These are phyloP conservation scores for Stephania yunnanensis DNA, from an alignment of 164 flowering plant genomes.

Conservation along the genomic window DNA sequence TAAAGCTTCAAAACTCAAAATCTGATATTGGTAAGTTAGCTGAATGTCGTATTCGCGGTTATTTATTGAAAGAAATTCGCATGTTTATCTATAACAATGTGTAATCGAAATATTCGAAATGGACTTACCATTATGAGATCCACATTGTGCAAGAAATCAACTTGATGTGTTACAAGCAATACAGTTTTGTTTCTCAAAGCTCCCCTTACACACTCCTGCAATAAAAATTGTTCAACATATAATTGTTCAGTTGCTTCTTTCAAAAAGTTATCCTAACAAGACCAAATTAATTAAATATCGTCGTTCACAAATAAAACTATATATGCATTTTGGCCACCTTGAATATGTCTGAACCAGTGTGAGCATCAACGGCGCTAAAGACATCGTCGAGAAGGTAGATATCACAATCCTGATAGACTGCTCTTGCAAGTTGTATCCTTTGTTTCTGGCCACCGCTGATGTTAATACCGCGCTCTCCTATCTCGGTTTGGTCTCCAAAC, in stretches of 20 bases:
- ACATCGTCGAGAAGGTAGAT: slow-evolving; percentile 93
- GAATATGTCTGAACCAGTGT: slow-evolving; percentile 91
- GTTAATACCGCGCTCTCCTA: slow-evolving; percentile 99
- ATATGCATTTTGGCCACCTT: slow-evolving; percentile 49
- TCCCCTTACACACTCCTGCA: slow-evolving; percentile 94
- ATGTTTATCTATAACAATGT: neutral
- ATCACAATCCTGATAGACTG: slow-evolving; percentile 94
- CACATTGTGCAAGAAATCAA: slow-evolving; percentile 88
- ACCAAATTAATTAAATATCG: neutral
- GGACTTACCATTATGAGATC: slow-evolving; percentile 69
- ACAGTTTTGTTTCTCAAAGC: slow-evolving; percentile 71
- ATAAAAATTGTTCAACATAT: neutral
- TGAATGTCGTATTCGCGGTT: neutral
- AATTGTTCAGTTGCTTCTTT: neutral
- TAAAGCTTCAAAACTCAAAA: neutral
- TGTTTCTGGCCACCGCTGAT: slow-evolving; percentile 99
- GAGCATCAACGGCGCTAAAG: slow-evolving; percentile 99
- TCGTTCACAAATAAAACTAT: neutral
- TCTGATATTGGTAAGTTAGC: too few species aligned
- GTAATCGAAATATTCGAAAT: neutral
- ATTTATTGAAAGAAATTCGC: neutral
- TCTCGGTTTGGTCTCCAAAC: slow-evolving; percentile 96
- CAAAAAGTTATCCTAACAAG: neutral
- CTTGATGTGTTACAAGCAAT: slow-evolving; percentile 94
- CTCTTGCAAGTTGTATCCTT: slow-evolving; percentile 94